phyloP scores from a whole-genome alignment of 2,329 filamentous ascomycete species.

The Aureobasidium sp. region DNA sequence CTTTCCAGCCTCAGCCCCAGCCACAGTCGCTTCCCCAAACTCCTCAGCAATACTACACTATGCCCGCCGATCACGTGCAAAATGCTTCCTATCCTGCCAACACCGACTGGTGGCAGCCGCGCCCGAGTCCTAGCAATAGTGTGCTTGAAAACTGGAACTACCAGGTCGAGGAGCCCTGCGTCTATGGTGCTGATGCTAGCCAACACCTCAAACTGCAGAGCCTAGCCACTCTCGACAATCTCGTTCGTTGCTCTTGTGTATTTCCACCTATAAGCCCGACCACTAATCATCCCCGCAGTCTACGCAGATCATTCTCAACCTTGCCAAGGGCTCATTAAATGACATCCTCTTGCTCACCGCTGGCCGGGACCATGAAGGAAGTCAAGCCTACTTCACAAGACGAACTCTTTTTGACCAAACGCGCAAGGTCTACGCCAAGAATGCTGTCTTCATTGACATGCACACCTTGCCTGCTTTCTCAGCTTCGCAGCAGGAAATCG shows the following conservation, averaged over 20 bases:
- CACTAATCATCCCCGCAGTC: slow-evolving; percentile 28
- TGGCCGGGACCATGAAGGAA: slow-evolving; percentile 42
- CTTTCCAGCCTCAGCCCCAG: background rate
- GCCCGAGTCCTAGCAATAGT: background rate
- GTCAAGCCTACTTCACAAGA: slow-evolving; percentile 53
- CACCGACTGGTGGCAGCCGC: background rate
- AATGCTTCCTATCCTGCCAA: background rate
- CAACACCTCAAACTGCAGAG: slow-evolving; percentile 48
- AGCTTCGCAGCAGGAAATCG: slow-evolving; percentile 45
- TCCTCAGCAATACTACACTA: slow-evolving; percentile 2
- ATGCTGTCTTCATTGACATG: slow-evolving; percentile 42
- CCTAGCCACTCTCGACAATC: slow-evolving; percentile 51
- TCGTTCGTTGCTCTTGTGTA: slow-evolving; percentile 21
- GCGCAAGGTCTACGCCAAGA: slow-evolving; percentile 50
- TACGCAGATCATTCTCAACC: slow-evolving; percentile 48
- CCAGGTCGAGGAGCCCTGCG: slow-evolving; percentile 4
- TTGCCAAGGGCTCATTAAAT: slow-evolving; percentile 48
- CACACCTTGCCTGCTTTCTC: slow-evolving; percentile 29
- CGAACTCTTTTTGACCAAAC: slow-evolving; percentile 56
- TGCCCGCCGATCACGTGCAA: background rate
- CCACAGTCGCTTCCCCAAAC: slow-evolving; percentile 1
- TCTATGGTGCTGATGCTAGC: slow-evolving; percentile 32
- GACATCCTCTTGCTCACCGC: slow-evolving; percentile 50
- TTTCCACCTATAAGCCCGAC: background rate
- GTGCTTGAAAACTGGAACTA: background rate